Base-by-base conservation (phyloP, 2,329 filamentous ascomycete genomes). In the Dichotomopilus funicola region DNA sequence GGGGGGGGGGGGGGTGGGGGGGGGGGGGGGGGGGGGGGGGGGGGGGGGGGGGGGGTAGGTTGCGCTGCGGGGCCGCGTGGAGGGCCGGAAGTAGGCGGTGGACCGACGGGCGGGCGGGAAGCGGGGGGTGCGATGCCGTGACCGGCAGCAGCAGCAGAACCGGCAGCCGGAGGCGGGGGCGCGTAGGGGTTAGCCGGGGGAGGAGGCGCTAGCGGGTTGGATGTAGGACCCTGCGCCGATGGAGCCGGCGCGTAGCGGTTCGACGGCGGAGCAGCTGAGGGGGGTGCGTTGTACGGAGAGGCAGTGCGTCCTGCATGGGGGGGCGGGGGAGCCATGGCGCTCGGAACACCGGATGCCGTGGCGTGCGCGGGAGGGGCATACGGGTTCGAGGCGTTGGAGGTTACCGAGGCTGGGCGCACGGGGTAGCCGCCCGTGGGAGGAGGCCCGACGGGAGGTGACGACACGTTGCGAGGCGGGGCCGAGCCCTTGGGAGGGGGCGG, bases 261-360 rank as follows among this genome's bases (percentile, higher is more conserved):
- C 8, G 83, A 80, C 5, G 86, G 82, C n/a, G 88, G 85, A 5
- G 82, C 76, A 13, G 77, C 79, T 35, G 85, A 75, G 6, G 89
- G 88, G 53, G 91, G 88, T 40, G 87, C 82, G 65, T 91, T 90
- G 71, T 96, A 96, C 5, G 91, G 91, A 33, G 91, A 96, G 4
- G 87, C 80, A 27, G 19, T 27, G 19, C 34, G 87, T 90, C 61
- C 90, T 85, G 27, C 85, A 27, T 27, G 80, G 51, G 89, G 79
- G 19, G 82, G 80, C 43, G 84, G 78, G 45, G 84, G 78, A 45
- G 71, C 63, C 57, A 66, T 60, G 2, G 72, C 67, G 43, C 72
- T 64, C 47, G 66, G 64, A 34, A 69, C 46, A 12, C 65, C 54
- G 44, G 42, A 42, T 9, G 51, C 57, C 12, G 54, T 50, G 13